Evolutionary conservation across 768 basidiomycete genomes (phyloP).

Genomic region (Porpolomopsis calyptriformis): DNA sequence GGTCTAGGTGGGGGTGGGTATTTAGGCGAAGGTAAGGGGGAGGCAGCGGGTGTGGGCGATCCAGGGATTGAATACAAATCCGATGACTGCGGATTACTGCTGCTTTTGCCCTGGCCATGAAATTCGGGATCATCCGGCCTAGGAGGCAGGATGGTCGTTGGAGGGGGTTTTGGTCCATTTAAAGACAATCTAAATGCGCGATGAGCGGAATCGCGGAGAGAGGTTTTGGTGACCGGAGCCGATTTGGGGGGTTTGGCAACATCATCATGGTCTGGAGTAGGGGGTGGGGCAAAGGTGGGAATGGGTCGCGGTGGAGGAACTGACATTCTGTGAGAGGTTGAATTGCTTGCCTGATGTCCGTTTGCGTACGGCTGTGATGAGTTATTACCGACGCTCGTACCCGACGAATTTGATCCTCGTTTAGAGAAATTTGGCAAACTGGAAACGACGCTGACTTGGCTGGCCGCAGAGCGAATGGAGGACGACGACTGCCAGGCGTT

Average conservation of each 20-base stretch:
- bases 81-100: conserved; percentile 11
- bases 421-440: conserved; percentile 43
- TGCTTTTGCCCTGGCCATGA: conserved; percentile 19
- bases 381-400: conserved; percentile 33
- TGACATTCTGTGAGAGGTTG: conserved; percentile 40
- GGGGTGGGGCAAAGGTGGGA: conserved; percentile 34
- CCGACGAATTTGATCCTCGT: conserved; percentile 42
- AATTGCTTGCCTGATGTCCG: conserved; percentile 13
- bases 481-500: conserved; percentile 27
- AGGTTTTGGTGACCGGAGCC: conserved; percentile 21
- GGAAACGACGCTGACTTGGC: conserved; percentile 35
- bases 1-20: conserved; percentile 36
- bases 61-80: conserved; percentile 34
- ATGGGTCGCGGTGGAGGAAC: conserved; percentile 68
- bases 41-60: conserved; percentile 30
- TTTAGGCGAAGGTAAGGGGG: conserved; percentile 34
- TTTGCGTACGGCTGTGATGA: conserved; percentile 22
- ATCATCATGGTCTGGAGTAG: conserved; percentile 9
- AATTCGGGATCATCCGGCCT: conserved; percentile 51
- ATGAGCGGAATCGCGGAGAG: conserved; percentile 48
- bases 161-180: conserved; percentile 55
- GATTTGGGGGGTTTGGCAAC: conserved; percentile 7
- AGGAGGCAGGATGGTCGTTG: conserved; percentile 49
- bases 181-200: conserved; percentile 50
- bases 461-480: conserved; percentile 26